phyloP scores from a whole-genome alignment of 2,329 filamentous ascomycete species.

The Tolypocladium capitatum region DNA sequence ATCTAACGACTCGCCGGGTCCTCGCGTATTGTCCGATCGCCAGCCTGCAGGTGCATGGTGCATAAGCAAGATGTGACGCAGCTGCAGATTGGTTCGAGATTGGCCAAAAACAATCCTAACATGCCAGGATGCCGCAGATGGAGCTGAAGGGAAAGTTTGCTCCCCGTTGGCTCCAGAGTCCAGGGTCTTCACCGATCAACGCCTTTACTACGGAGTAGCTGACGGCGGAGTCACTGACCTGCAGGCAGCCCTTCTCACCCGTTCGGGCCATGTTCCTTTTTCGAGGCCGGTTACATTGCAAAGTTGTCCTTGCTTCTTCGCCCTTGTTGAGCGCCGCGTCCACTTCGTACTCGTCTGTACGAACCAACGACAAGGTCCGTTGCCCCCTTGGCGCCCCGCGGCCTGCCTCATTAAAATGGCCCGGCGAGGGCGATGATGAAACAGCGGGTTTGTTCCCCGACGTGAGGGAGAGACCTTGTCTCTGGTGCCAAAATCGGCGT shows the following conservation, averaged over 20 bases:
- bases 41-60: slow-evolving; percentile 3
- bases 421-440: background rate
- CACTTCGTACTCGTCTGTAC: background rate
- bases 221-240: background rate
- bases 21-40: background rate
- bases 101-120: background rate
- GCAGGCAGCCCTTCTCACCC: background rate
- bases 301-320: background rate
- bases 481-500: background rate
- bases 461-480: slow-evolving; percentile 3
- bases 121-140: background rate
- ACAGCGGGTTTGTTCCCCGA: background rate
- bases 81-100: slow-evolving; percentile 3
- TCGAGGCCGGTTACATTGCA: background rate
- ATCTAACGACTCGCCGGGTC: background rate
- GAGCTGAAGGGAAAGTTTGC: background rate
- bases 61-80: slow-evolving; percentile 5
- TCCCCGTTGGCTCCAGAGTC: background rate
- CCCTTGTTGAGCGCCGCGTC: background rate
- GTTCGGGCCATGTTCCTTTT: background rate
- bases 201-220: background rate
- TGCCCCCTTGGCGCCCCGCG: slow-evolving; percentile 6
- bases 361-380: background rate
- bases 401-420: background rate
- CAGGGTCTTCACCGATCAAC: background rate